These are phyloP conservation scores for Aphanomyces astaci DNA, from an alignment of 352 stramenopile genomes.

Conservation along the genomic window DNA sequence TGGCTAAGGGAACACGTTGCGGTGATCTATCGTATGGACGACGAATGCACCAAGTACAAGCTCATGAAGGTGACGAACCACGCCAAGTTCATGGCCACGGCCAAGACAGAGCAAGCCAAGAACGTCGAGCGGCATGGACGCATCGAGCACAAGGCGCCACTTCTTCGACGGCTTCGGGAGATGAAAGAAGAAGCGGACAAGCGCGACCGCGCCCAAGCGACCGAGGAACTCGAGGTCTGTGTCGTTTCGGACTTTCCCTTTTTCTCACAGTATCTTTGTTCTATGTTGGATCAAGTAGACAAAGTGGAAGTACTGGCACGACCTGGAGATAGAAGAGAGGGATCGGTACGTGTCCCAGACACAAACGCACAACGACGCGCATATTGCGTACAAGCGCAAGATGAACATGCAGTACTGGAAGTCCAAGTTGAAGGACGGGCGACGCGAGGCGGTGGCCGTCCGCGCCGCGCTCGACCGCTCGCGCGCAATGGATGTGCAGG, in stretches of 20 bases:
- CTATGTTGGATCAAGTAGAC: no score
- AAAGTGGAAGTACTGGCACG: slow-evolving; percentile 29
- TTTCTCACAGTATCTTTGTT: no score
- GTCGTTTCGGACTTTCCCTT: neutral
- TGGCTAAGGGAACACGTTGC: slow-evolving; percentile 52
- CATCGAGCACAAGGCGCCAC: slow-evolving; percentile 45
- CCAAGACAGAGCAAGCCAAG: slow-evolving; percentile 34
- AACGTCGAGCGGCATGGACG: slow-evolving; percentile 50
- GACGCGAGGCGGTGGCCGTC: slow-evolving; percentile 36
- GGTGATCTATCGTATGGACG: slow-evolving; percentile 54
- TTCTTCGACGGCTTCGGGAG: slow-evolving; percentile 40
- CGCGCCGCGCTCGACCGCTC: neutral
- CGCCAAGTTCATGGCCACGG: slow-evolving; percentile 36
- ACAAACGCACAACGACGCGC: slow-evolving; percentile 25
- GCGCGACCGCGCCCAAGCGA: slow-evolving; percentile 28
- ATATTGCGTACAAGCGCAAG: slow-evolving; percentile 34
- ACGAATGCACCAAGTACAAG: slow-evolving; percentile 47
- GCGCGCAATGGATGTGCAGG: neutral
- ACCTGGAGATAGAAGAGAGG: slow-evolving; percentile 32
- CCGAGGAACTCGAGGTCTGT: slow-evolving; percentile 38
- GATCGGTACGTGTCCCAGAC: slow-evolving; percentile 30
- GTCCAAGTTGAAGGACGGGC: slow-evolving; percentile 46
- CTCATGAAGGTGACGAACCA: slow-evolving; percentile 35
- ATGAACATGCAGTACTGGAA: slow-evolving; percentile 64
- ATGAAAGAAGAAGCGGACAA: slow-evolving; percentile 47